Base-by-base conservation (phyloP, 163 green algal genomes). In the Scenedesmus sp. region DNA sequence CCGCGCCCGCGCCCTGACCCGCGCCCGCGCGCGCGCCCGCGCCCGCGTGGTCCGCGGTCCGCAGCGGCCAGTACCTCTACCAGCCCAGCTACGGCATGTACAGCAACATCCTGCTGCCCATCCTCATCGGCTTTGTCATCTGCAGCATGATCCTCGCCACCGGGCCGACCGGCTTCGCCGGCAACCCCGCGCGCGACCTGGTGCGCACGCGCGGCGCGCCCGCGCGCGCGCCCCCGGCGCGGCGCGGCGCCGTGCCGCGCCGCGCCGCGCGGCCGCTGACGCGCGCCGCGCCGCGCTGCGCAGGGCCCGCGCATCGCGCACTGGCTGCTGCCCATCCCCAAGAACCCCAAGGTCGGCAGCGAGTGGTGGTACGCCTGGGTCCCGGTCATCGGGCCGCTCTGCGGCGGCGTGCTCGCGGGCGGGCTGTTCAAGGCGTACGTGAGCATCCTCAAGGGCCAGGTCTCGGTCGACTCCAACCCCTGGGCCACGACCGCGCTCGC, bases 181-280 rank as follows among this genome's bases (percentile, higher is more conserved):
- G 89, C 28, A 93, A 93, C 73, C 88, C 89, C 15, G 87, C 89
- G 2, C 80, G 89, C 10, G 89, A 93, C 77, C 80, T 93, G 42
- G 67, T 76, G 47, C 34, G 67, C 22, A 14, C 50, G 7, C 45
- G 17, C 14, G 14, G 17, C 45, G 45, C 45, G 15, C 45, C n/a
- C n/a, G n/a, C n/a, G n/a, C n/a, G n/a, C n/a, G n/a, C n/a, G n/a
- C n/a, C n/a, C n/a, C n/a, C n/a, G n/a, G n/a, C n/a, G n/a, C n/a
- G n/a, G n/a, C n/a, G n/a, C n/a, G n/a, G n/a, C n/a, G n/a, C n/a
- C n/a, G n/a, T n/a, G n/a, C n/a, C n/a, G n/a, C n/a, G n/a, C n/a
- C n/a, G n/a, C n/a, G n/a, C n/a, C n/a, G n/a, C n/a, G n/a, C n/a
- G n/a, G n/a, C n/a, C n/a, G n/a, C n/a, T n/a, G n/a, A n/a, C n/a